Evolutionary conservation across 148 eudicot genomes (phyloP).

Genomic region (Amaranthus cruentus): DNA sequence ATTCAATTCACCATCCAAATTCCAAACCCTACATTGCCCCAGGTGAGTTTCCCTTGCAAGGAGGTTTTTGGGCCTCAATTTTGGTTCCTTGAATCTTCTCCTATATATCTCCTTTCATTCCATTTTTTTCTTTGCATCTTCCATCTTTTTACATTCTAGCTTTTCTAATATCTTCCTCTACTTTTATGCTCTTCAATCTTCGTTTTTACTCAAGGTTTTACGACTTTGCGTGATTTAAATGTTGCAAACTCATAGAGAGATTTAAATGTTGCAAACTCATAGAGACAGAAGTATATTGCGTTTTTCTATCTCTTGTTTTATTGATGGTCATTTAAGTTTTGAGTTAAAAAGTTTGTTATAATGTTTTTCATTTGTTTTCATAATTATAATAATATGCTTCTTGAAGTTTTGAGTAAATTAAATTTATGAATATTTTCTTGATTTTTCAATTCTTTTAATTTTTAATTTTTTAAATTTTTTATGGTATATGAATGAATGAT

Average conservation of each 20-base stretch:
- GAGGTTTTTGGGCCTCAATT: constrained; percentile 11
- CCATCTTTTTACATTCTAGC: background rate
- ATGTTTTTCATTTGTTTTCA: background rate
- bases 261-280: too few species aligned
- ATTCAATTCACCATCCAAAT: background rate
- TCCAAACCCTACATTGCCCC: constrained; percentile 19
- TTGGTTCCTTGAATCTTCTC: constrained; percentile 12
- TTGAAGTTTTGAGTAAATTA: too few species aligned
- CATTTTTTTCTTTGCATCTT: background rate
- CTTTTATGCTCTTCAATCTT: background rate
- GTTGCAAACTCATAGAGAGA: too few species aligned
- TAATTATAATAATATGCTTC: too few species aligned
- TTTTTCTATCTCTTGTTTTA: background rate
- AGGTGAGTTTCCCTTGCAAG: constrained; percentile 11
- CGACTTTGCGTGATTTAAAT: too few species aligned
- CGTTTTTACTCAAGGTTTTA: background rate
- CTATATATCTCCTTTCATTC: constrained; percentile 15
- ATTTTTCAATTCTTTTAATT: too few species aligned
- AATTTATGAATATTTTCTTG: too few species aligned
- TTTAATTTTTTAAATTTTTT: background rate
- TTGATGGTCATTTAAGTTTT: background rate
- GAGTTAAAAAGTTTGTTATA: background rate
- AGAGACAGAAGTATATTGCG: background rate
- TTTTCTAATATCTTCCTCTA: background rate
- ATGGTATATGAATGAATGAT: background rate